phyloP scores from a whole-genome alignment of 768 basidiomycete genomes.

The Tubosaeta brunneosetosa region DNA sequence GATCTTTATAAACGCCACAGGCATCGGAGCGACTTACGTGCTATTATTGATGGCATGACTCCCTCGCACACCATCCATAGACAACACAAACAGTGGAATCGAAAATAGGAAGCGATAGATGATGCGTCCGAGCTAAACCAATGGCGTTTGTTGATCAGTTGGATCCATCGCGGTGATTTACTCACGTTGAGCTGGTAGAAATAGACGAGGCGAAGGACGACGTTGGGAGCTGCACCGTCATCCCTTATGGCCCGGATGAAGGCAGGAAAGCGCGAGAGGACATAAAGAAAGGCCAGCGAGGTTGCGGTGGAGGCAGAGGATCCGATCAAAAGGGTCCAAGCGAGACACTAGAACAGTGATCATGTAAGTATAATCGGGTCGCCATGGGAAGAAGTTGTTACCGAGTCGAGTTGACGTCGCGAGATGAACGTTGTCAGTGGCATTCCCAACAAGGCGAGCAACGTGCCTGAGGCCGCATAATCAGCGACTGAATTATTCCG shows the following conservation, averaged over 20 bases:
- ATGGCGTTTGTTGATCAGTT: not conserved
- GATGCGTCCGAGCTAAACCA: conserved; percentile 57
- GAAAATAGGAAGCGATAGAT: conserved; percentile 74
- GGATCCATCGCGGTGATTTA: conserved; percentile 3
- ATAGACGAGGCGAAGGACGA: conserved; percentile 67
- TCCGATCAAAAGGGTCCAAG: conserved; percentile 75
- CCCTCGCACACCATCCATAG: conserved; percentile 55
- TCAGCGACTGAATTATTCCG: conserved; percentile 9
- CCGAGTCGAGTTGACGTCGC: conserved; percentile 54
- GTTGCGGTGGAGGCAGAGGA: conserved; percentile 61
- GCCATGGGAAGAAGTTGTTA: conserved; percentile 23
- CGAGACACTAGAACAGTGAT: conserved; percentile 46
- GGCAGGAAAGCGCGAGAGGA: conserved; percentile 62
- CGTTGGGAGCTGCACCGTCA: conserved; percentile 69
- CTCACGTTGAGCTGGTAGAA: conserved; percentile 79
- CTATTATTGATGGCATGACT: conserved; percentile 47
- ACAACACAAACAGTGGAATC: conserved; percentile 62
- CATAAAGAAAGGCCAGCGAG: conserved; percentile 66
- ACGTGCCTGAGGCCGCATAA: conserved; percentile 45
- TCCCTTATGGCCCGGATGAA: conserved; percentile 68
- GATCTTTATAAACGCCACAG: not conserved
- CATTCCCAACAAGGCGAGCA: conserved; percentile 63
- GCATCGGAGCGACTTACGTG: conserved; percentile 42
- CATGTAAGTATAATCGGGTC: conserved; percentile 9
- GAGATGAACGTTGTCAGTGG: conserved; percentile 63